phyloP scores from a whole-genome alignment of 2,329 filamentous ascomycete species.

The Fusarium chuoi region DNA sequence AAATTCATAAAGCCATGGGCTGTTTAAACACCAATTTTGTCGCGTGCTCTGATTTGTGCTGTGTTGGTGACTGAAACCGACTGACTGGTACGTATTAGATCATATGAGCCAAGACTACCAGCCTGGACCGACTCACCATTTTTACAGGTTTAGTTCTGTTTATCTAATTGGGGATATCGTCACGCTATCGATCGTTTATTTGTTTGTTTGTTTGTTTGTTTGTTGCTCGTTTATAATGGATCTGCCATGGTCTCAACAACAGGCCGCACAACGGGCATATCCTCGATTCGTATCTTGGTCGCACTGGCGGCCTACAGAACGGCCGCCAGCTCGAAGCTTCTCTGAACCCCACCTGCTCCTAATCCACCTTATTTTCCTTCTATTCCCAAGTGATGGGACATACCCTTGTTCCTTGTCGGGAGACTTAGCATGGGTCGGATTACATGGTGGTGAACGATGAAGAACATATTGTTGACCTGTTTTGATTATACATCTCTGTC shows the following conservation, averaged over 20 bases:
- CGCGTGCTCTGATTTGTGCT: slow-evolving; percentile 34
- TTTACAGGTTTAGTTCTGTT: slow-evolving; percentile 18
- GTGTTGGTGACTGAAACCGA: slow-evolving; percentile 8
- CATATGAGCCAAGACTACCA: slow-evolving; percentile 18
- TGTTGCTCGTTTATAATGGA: slow-evolving; percentile 40
- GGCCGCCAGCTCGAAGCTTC: slow-evolving; percentile 19
- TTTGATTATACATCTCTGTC: slow-evolving; percentile 15
- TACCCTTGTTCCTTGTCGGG: slow-evolving; percentile 28
- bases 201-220: slow-evolving; percentile 27
- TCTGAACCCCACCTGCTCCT: slow-evolving; percentile 24
- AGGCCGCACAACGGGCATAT: slow-evolving; percentile 36
- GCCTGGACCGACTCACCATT: neutral
- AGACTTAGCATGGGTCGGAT: slow-evolving; percentile 27
- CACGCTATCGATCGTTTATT: slow-evolving; percentile 10
- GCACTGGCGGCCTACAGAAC: slow-evolving; percentile 13
- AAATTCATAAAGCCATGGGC: slow-evolving; percentile 41
- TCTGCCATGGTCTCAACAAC: slow-evolving; percentile 39
- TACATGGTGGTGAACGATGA: neutral
- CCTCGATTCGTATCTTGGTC: slow-evolving; percentile 42
- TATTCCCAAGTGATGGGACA: slow-evolving; percentile 3
- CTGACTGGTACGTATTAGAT: slow-evolving; percentile 13
- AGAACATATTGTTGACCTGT: neutral
- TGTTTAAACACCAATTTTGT: slow-evolving; percentile 33
- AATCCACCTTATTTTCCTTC: slow-evolving; percentile 21
- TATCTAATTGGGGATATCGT: neutral